phyloP scores from a whole-genome alignment of 2,329 filamentous ascomycete species.

The Colletotrichum cordylinicola region DNA sequence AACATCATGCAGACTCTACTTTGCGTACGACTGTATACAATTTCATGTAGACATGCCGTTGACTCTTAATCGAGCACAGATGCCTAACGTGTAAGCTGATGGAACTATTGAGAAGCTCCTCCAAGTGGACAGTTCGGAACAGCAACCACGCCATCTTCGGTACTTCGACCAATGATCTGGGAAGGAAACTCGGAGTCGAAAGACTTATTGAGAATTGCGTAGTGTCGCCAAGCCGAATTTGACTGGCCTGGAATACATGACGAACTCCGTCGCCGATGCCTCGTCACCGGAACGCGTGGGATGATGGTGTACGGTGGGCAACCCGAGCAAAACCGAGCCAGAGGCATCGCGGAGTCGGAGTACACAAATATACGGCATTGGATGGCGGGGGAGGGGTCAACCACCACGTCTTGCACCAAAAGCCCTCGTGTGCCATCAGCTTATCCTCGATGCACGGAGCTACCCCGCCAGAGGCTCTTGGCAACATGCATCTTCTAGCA shows the following conservation, averaged over 20 bases:
- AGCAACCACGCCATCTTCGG: neutral
- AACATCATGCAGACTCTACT: neutral
- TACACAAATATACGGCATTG: neutral
- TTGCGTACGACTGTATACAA: neutral
- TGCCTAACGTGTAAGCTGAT: neutral
- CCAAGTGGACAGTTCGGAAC: neutral
- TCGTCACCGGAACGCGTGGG: neutral
- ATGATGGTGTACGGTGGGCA: neutral
- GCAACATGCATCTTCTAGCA: constrained; percentile 3
- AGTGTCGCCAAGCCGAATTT: neutral
- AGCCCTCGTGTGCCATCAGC: neutral
- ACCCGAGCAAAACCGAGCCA: neutral
- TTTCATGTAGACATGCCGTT: neutral
- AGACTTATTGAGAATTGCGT: neutral
- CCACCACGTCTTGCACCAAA: neutral
- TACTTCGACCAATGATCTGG: neutral
- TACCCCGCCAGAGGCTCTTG: constrained; percentile 4
- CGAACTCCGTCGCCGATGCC: neutral
- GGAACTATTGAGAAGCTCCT: neutral
- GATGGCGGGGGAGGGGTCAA: neutral
- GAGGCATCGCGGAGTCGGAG: neutral
- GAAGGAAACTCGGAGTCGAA: neutral
- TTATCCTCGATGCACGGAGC: neutral
- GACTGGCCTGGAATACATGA: neutral
- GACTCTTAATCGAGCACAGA: neutral